Conservation (phyloP, 768 basidiomycete genomes). For the Lactifluus echinatus region DNA sequence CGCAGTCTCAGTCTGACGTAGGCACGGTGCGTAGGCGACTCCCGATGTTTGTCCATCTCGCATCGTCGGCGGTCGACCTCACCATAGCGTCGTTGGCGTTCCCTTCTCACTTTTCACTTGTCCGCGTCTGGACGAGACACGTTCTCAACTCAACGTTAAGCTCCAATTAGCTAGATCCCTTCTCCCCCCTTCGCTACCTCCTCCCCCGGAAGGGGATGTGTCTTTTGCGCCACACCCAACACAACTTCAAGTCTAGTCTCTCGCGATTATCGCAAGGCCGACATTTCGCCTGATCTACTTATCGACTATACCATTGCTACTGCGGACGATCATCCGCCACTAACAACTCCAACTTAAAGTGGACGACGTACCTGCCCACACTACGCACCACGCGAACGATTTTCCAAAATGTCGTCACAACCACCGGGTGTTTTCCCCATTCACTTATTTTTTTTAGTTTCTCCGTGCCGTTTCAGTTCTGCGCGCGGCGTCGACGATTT, state of each 20-base stretch:
- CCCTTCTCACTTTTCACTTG: not conserved
- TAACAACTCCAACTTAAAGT: not conserved
- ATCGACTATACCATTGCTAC: not conserved
- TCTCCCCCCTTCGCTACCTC: not conserved
- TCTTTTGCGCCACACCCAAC: not conserved
- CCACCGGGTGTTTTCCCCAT: not conserved
- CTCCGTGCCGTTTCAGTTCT: not conserved
- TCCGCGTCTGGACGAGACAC: not conserved
- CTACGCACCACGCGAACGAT: not conserved
- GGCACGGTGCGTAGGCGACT: not conserved
- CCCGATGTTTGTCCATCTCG: not conserved
- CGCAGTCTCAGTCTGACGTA: not conserved
- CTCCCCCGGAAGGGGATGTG: not conserved
- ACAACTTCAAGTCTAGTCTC: not conserved
- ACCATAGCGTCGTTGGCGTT: not conserved
- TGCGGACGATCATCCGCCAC: not conserved
- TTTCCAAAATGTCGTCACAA: not conserved
- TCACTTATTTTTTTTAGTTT: not conserved
- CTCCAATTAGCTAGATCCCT: too few relatives aligned
- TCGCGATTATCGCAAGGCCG: not conserved
- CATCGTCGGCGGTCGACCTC: not conserved
- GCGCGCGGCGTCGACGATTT: not conserved
- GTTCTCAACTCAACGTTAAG: too few relatives aligned
- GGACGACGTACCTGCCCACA: too few relatives aligned
- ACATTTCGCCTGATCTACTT: not conserved